A percentile compares a stretch with the other conserved stretches of the same genome.
Conservation (phyloP, 2,329 filamentous ascomycete genomes). For the Emericellopsis atlantica region DNA sequence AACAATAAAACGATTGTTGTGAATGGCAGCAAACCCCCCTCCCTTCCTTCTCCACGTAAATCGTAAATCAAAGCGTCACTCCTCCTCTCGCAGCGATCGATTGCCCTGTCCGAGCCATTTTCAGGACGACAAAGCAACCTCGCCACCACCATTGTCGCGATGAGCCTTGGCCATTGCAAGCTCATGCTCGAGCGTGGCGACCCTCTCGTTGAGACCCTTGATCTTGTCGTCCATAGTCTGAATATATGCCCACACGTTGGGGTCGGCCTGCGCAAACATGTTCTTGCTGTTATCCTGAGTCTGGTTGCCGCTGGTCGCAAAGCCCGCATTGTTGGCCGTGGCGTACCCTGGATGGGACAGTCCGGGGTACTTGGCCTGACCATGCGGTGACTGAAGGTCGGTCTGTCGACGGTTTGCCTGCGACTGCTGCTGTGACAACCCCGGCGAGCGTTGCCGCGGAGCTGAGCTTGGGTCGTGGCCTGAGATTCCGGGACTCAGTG, state of each 20-base stretch:
- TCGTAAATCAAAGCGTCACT: too few relatives aligned
- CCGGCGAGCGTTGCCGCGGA: slow-evolving; percentile 51
- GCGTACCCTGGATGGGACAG: slow-evolving; percentile 22
- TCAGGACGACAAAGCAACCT: not conserved
- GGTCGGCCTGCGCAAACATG: slow-evolving; percentile 47
- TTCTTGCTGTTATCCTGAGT: slow-evolving; percentile 50
- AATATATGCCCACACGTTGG: slow-evolving; percentile 61
- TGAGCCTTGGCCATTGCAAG: slow-evolving; percentile 19
- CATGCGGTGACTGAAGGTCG: slow-evolving; percentile 41
- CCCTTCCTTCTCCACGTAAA: too few relatives aligned
- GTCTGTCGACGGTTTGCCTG: slow-evolving; percentile 46
- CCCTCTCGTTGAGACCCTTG: slow-evolving; percentile 21
- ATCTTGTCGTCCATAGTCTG: slow-evolving; percentile 51
- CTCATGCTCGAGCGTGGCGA: slow-evolving; percentile 18
- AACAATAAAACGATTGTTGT: too few relatives aligned
- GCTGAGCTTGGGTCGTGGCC: slow-evolving; percentile 35
- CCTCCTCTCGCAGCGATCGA: too few relatives aligned
- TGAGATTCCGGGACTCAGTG: slow-evolving; percentile 54
- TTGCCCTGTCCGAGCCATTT: too few relatives aligned
- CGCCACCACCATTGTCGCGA: slow-evolving; percentile 10
- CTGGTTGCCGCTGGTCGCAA: slow-evolving; percentile 35
- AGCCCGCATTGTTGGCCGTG: slow-evolving; percentile 7
- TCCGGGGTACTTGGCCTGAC: slow-evolving; percentile 23
- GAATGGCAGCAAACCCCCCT: too few relatives aligned
- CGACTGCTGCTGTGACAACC: slow-evolving; percentile 52